Evolutionary conservation across 2,329 filamentous ascomycete genomes (phyloP), one percentile per base, ranked within the genome.

Genomic region (Fusarium sp.): DNA sequence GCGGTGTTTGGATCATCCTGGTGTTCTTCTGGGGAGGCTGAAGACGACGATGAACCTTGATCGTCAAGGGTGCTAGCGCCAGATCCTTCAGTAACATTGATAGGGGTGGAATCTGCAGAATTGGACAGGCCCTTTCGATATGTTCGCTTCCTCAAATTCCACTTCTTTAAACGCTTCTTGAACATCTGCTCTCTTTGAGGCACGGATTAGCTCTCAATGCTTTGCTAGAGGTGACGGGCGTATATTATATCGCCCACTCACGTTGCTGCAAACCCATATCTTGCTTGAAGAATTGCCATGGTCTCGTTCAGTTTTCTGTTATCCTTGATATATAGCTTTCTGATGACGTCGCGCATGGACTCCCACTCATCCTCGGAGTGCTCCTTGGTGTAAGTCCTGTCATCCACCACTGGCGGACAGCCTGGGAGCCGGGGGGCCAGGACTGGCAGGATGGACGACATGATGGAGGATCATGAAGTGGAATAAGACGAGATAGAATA

Each of bases 81-180:
- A 33, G 68, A 65, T 20, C 47, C 58, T 43, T 68, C 65, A 48
- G 62, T 37, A 33, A 54, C 44, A 33, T 52, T 56, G 49, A 52
- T 26, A n/a, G 72, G 68, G 26, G 35, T 37, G 11, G 72, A 72
- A 56, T 65, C 64, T 14, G 56, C 56, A 28, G 71, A 69, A 26
- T 53, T 65, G 13, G 62, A 35, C 41, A 63, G 65, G 32, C 72
- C 71, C 63, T 75, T 78, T 44, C 77, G 73, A 63, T 79, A 79
- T 53, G 71, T 70, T 37, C 77, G 73, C 55, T 80, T 80, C 52
- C 78, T 75, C 22, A 80, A 61, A 49, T 78, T 76, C 78, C 78
- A 80, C 63, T 79, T 80, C 67, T 77, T 78, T 44, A 80, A 67
- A 32, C 78, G 74, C 63, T 80, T 80, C 58, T 80, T 80, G 54